Percentiles rank a stretch among this genome's conserved stretches.
These are phyloP conservation scores for Dichotomocladium elegans DNA, from an alignment of 371 early-diverging fungal genomes.

Conservation along the genomic window DNA sequence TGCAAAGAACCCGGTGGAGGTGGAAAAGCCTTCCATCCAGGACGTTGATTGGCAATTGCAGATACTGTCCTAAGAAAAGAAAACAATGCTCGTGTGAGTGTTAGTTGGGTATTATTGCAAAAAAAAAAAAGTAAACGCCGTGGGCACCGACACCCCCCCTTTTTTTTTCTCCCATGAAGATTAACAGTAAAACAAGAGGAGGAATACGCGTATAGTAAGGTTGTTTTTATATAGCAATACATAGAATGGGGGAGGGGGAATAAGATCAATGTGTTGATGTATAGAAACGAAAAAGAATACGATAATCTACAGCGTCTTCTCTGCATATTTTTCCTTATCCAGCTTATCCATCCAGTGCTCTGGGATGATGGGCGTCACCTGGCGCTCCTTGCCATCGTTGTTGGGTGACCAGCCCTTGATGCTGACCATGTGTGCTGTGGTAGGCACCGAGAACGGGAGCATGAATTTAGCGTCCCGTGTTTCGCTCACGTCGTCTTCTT, in stretches of 20 bases:
- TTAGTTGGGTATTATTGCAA: too few species aligned
- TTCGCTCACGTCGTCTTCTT: conserved; percentile 36
- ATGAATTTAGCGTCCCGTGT: conserved; percentile 45
- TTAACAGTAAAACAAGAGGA: too few species aligned
- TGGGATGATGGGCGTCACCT: conserved; percentile 39
- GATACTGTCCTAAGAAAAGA: conserved; percentile 24
- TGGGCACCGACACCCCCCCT: too few species aligned
- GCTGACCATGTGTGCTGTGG: conserved; percentile 29
- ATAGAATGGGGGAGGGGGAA: too few species aligned
- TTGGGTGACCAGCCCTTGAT: conserved; percentile 29
- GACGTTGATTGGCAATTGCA: conserved; percentile 41
- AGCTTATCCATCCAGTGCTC: conserved; percentile 51
- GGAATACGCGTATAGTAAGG: too few species aligned
- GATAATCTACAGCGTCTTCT: too few species aligned
- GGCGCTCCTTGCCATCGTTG: conserved; percentile 23
- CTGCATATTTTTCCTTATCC: conserved; percentile 24
- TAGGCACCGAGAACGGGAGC: conserved; percentile 51
- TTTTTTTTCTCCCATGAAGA: too few species aligned
- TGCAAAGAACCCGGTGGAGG: conserved; percentile 18
- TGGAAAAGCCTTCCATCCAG: conserved; percentile 43
- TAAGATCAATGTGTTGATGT: too few species aligned
- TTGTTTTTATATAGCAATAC: too few species aligned
- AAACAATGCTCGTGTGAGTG: too few species aligned
- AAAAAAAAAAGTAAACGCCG: too few species aligned
- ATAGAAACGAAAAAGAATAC: too few species aligned